Base-by-base conservation (phyloP, 2,329 filamentous ascomycete genomes). In the Neospermospora avenae region DNA sequence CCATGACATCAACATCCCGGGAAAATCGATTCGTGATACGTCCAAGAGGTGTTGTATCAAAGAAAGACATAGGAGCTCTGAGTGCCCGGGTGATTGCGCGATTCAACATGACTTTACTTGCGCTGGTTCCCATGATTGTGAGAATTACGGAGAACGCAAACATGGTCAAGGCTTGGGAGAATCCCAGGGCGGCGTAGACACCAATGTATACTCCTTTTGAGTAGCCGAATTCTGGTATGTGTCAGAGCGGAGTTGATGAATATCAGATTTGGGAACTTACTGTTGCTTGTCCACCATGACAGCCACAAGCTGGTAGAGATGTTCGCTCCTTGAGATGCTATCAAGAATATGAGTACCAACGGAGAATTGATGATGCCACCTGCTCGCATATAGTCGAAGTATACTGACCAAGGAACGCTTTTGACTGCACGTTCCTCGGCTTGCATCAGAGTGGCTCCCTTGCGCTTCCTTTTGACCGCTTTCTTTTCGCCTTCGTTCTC, bases 11-110 rank as follows among this genome's bases (percentile, higher is more conserved):
- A 42, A 98, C 90, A 70, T 99, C 95, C 67, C 93, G 89, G 34
- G 91, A 96, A 76, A 98, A 98, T 16, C 95, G 90, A 74, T 98
- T 98, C 22, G 92, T 96, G 73, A 98, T 97, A 39, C 93, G 88
- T 20, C 95, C 95, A 1, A 98, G 82, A 0, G 95, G 95, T 0
- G 95, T 98, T 0, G 95, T 98, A 70, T 99, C 95, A 76, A 98
- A 98, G 77, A 98, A 98, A 4, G 90, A 89, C 91, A 88, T 87
- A n/a, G 85, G 85, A 2, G 85, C 85, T 25, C 85, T 80, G n/a
- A 88, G 76, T 0, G 95, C 91, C 16, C 90, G 83, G 8, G 81
- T 85, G 69, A 98, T 90, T 6, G 95, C 93, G 37, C 85, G 80
- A 31, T 88, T 84, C 54, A 98, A 82, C 84, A 98, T 91, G 41